phyloP scores from a whole-genome alignment of 257 asterid genomes.

The Rauvolfia tetraphylla region DNA sequence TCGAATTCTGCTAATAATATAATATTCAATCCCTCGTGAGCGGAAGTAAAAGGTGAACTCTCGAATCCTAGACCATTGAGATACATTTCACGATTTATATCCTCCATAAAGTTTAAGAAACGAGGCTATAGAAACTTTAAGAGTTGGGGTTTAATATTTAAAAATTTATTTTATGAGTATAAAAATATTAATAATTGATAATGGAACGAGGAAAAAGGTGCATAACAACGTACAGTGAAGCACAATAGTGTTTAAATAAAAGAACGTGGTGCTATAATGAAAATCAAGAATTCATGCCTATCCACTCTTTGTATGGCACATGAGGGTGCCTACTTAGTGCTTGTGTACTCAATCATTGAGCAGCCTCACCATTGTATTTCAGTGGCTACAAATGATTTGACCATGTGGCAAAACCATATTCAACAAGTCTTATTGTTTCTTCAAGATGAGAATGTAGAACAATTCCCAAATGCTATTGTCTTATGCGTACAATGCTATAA shows the following conservation, averaged over 20 bases:
- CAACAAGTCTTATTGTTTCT: constrained; percentile 1
- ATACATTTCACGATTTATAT: too few species aligned
- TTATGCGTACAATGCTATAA: not conserved
- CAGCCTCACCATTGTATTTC: not conserved
- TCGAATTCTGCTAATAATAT: too few species aligned
- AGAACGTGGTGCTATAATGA: not conserved
- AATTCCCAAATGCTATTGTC: not conserved
- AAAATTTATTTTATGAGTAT: too few species aligned
- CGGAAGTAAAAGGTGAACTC: too few species aligned
- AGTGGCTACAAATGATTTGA: constrained; percentile 24
- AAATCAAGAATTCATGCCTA: constrained; percentile 1
- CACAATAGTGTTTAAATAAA: not conserved
- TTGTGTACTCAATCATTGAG: constrained; percentile 6
- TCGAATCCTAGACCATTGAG: too few species aligned
- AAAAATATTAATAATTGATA: not conserved
- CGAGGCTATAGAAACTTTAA: too few species aligned
- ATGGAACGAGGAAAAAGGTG: not conserved
- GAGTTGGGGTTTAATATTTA: too few species aligned
- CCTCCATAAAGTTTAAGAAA: too few species aligned
- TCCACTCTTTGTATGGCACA: not conserved
- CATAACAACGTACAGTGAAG: too few species aligned
- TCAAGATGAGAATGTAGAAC: constrained; percentile 8
- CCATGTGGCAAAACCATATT: constrained; percentile 26
- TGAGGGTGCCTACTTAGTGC: not conserved
- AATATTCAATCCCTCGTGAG: too few species aligned